A percentile compares a stretch with the other conserved stretches of the same genome.
phyloP scores from a whole-genome alignment of 257 asterid species.

The Rhazya stricta region DNA sequence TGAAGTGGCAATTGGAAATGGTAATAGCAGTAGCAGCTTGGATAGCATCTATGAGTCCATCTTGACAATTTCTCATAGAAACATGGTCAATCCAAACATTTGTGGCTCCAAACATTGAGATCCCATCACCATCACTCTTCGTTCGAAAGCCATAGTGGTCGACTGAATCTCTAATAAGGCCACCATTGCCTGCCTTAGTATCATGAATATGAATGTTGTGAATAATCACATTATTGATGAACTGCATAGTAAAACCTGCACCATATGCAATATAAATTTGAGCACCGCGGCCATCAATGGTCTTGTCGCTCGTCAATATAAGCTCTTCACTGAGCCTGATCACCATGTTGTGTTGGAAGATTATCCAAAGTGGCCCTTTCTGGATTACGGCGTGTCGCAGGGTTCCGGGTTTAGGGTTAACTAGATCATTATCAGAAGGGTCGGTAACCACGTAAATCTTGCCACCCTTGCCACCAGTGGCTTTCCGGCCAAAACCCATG shows the following conservation, averaged over 20 bases:
- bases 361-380: conserved; percentile 27
- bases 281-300: conserved; percentile 33
- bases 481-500: conserved; percentile 29
- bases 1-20: conserved; percentile 34
- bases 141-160: conserved; percentile 25
- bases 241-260: conserved; percentile 32
- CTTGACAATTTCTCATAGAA: conserved; percentile 29
- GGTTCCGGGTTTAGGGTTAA: conserved; percentile 31
- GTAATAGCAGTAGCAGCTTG: conserved; percentile 31
- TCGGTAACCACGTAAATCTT: conserved; percentile 22
- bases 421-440: conserved; percentile 20
- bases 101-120: conserved; percentile 26
- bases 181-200: conserved; percentile 22
- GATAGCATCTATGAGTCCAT: conserved; percentile 34
- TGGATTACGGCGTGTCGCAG: conserved; percentile 32
- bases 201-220: conserved; percentile 25
- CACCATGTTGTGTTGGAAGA: conserved; percentile 22
- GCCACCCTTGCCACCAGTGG: conserved; percentile 36
- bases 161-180: conserved; percentile 27
- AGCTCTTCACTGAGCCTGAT: conserved; percentile 30
- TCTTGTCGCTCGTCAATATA: conserved; percentile 28
- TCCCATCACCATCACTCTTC: conserved; percentile 37
- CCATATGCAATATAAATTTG: conserved; percentile 24
- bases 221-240: conserved; percentile 25
- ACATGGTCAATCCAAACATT: conserved; percentile 38